Evolutionary conservation across 257 asterid species (phyloP), one percentile per base, ranked within the genome.

Genomic region (Solanum infundibuliforme): DNA sequence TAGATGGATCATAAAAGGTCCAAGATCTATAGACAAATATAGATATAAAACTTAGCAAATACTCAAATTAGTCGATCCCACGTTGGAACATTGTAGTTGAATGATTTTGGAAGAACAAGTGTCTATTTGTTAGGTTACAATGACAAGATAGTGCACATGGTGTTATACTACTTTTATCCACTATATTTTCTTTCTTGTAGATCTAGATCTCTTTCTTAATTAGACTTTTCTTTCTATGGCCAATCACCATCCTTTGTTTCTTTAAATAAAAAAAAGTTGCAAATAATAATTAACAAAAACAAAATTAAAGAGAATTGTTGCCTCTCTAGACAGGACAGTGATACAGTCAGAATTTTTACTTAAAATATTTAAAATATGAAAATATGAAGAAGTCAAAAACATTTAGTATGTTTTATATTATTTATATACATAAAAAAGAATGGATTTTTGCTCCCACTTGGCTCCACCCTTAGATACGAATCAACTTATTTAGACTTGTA

Each of bases 101-200:
- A 82, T 82, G 41, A 82, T 82, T 81, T 29, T 29, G 69, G 85
- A 46, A 48, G 68, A 82, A 82, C 85, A 48, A 29, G 85, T 82
- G 85, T 82, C 85, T 5, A 82, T 82, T 82, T 82, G 85, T 82
- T 82, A 9, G 85, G 85, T 48, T 82, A 82, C 85, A 82, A 18
- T 46, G 62, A 18, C 86, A 82, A 82, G 69, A 74, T 82, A 11
- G 41, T 82, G 86, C 69, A 82, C 86, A 82, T 82, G 86, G 6
- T 46, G 32, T 46, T 13, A 1, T 18, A 73, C 0, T 11, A 16
- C 41, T 82, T 48, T 82, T 46, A 18, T 48, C 41, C 13, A 81
- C 14, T 18, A 2, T 46, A 18, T 55, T 55, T 81, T 46, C 68
- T 46, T 81, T 81, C 85, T 82, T 82, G 43, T 82, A 48, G 86